Evolutionary conservation across 2,329 filamentous ascomycete genomes (phyloP).

Genomic region (Apiospora koreana): DNA sequence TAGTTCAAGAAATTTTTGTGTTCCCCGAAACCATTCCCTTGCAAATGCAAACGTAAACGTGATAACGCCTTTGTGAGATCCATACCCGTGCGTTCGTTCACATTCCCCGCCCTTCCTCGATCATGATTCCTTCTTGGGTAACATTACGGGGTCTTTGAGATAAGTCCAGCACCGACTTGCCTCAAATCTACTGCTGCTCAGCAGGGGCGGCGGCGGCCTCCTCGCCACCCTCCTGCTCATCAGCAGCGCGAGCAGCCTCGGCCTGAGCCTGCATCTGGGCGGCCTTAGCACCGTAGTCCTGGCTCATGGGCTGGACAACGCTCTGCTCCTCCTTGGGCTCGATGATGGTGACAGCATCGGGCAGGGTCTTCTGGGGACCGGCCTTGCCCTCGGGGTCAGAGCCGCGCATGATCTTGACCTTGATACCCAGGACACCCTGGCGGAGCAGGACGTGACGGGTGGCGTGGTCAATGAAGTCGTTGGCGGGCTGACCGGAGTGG

Average conservation of each 20-base stretch:
- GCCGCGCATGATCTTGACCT: constrained; percentile 99
- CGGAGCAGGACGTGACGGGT: constrained; percentile 99
- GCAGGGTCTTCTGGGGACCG: constrained; percentile 94
- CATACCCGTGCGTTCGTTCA: constrained; percentile 13
- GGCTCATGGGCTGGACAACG: constrained; percentile 91
- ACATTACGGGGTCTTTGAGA: constrained; percentile 13
- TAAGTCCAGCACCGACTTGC: constrained; percentile 37
- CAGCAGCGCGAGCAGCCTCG: constrained; percentile 56
- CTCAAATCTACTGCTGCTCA: constrained; percentile 45
- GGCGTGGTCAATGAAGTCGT: constrained; percentile 98
- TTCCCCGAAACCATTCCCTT: constrained; percentile 8
- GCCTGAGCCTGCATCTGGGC: constrained; percentile 65
- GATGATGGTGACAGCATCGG: constrained; percentile 98
- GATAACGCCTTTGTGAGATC: constrained; percentile 10
- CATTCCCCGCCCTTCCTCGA: constrained; percentile 1
- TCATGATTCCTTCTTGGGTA: background rate
- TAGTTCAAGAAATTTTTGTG: constrained; percentile 2
- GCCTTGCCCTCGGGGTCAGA: constrained; percentile 99
- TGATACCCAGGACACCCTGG: constrained; percentile 99
- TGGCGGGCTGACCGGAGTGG: constrained; percentile 99
- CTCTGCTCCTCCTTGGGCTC: constrained; percentile 99
- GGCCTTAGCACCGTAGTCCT: constrained; percentile 98
- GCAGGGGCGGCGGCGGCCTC: constrained; percentile 47
- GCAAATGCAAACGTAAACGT: constrained; percentile 14
- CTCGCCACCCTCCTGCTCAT: constrained; percentile 53